Conservation (phyloP, 768 basidiomycete genomes). For the Dendrothele bispora region DNA sequence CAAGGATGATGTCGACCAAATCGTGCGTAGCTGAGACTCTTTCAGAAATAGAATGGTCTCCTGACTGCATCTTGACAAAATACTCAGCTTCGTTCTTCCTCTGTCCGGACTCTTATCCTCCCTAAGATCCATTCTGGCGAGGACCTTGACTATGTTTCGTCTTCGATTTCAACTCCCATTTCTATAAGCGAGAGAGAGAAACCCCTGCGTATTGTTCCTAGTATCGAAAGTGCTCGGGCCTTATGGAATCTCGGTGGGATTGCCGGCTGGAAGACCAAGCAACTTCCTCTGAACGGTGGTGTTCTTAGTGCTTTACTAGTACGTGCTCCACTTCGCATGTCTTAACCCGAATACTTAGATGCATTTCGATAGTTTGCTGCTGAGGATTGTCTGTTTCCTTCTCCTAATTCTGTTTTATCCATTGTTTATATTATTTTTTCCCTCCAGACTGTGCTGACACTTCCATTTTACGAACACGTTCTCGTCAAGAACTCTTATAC, state of each 20-base stretch:
- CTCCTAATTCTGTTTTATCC: not conserved
- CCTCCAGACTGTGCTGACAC: slow-evolving; percentile 84
- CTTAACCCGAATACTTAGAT: not conserved
- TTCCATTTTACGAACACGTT: slow-evolving; percentile 71
- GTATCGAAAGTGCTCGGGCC: slow-evolving; percentile 81
- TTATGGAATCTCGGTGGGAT: slow-evolving; percentile 70
- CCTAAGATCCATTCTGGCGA: slow-evolving; percentile 78
- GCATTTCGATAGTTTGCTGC: slow-evolving; percentile 73
- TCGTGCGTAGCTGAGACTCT: slow-evolving; percentile 37
- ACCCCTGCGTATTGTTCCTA: slow-evolving; percentile 66
- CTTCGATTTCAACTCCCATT: slow-evolving; percentile 5
- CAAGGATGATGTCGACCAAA: slow-evolving; percentile 56
- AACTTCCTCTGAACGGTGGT: slow-evolving; percentile 49
- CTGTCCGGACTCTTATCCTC: slow-evolving; percentile 69
- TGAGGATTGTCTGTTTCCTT: slow-evolving; percentile 73
- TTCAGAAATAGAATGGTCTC: slow-evolving; percentile 5
- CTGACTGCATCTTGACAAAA: not conserved
- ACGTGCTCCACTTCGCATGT: slow-evolving; percentile 25
- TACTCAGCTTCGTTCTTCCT: slow-evolving; percentile 41
- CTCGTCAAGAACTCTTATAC: slow-evolving; percentile 76
- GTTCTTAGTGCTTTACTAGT: slow-evolving; percentile 66
- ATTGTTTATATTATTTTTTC: slow-evolving; percentile 7
- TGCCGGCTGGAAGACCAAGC: slow-evolving; percentile 62
- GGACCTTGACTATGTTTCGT: slow-evolving; percentile 64
- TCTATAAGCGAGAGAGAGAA: slow-evolving; percentile 16